Percentiles rank a stretch among this genome's conserved stretches.
Conservation (phyloP, 2,329 filamentous ascomycete species). For the Ophiostoma sp. region DNA sequence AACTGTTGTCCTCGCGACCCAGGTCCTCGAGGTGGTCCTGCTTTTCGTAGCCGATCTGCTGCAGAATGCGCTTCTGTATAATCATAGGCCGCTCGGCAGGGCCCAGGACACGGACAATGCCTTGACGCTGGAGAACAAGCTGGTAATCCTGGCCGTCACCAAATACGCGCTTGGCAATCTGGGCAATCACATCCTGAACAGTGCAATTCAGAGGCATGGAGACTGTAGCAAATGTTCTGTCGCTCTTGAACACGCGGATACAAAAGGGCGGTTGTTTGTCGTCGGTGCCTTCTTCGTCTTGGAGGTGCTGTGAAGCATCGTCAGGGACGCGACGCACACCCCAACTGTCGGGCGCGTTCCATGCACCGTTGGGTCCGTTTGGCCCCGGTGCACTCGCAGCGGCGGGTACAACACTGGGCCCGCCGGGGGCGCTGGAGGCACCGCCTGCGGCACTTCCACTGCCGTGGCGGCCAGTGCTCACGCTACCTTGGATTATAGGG, state of each 20-base stretch:
- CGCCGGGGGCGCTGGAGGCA: not conserved
- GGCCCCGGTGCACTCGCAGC: constrained; percentile 2
- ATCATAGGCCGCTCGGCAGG: constrained; percentile 75
- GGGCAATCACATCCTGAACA: constrained; percentile 79
- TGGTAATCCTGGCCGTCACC: constrained; percentile 91
- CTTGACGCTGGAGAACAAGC: constrained; percentile 90
- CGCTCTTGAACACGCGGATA: constrained; percentile 89
- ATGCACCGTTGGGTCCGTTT: constrained; percentile 53
- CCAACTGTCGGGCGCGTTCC: constrained; percentile 97
- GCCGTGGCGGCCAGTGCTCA: constrained; percentile 20
- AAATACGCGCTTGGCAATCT: constrained; percentile 91
- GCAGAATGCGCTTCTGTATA: constrained; percentile 84
- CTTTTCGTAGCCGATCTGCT: constrained; percentile 86
- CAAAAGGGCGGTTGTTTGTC: constrained; percentile 53
- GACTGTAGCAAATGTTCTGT: constrained; percentile 90
- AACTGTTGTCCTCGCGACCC: constrained; percentile 94
- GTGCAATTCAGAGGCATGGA: constrained; percentile 78
- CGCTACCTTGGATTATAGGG: constrained; percentile 3
- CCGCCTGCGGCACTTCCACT: constrained; percentile 15
- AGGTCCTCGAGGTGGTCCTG: constrained; percentile 86
- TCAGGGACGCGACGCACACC: constrained; percentile 72
- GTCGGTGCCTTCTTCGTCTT: constrained; percentile 61
- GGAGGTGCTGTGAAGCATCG: constrained; percentile 46
- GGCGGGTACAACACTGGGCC: not conserved
- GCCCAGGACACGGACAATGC: constrained; percentile 74